Base-by-base conservation (phyloP, 1,284 basidiomycete species). In the Apiotrichum gamsii region DNA sequence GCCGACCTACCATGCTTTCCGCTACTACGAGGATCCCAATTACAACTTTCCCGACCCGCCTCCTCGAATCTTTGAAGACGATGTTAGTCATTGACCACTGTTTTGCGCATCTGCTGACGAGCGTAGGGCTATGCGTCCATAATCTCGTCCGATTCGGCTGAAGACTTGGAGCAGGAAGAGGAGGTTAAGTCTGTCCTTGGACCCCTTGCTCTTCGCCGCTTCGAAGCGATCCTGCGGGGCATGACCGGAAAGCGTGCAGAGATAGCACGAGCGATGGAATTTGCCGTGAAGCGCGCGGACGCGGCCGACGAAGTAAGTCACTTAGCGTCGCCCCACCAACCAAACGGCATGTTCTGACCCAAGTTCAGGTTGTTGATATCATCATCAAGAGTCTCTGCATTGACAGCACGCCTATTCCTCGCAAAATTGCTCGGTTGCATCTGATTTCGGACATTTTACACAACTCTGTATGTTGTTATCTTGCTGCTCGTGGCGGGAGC, bases 391-490 rank as follows among this genome's bases (percentile, higher is more conserved):
- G 90, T 4, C 74, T 95, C 5, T 76, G 86, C 23, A 82, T 94
- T 13, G 87, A 90, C 49, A 76, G 80, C 15, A 98, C 95, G 0
- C 85, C 95, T 0, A 85, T 98, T 11, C 93, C 95, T 30, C 83
- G 93, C 56, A 99, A 99, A 69, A 81, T 98, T 39, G 90, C 95
- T 6, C 83, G 95, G 8, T 80, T 99, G 21, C 85, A 96, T 72
- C 80, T 96, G 38, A 87, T 98, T 45, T 96, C 91, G 61, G 95
- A 99, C 65, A 95, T 99, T 54, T 78, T 99, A 23, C 91, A 97
- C 75, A 99, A 98, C 68, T 90, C 89, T 3, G 91, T 69, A 32
- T 34, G 67, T 54, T 0, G 1, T 18, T 8, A n/a, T n/a, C n/a
- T n/a, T n/a, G n/a, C n/a, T n/a, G n/a, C n/a, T n/a, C n/a, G n/a